phyloP scores from a whole-genome alignment of 768 basidiomycete genomes.

The Trametes cinnabarina region DNA sequence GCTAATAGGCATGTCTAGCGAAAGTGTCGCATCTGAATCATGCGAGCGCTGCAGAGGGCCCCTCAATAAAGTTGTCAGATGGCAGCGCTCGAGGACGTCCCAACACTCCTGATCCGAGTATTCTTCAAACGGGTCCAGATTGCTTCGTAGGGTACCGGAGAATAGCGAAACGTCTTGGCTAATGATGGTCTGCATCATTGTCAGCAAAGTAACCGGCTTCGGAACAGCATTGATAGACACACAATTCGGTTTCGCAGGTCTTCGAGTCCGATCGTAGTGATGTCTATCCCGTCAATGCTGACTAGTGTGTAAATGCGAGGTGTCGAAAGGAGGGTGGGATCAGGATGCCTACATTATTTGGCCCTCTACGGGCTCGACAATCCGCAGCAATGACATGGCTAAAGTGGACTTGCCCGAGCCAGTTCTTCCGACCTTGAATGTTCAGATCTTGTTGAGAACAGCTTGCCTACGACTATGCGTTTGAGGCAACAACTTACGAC shows the following conservation, averaged over 20 bases:
- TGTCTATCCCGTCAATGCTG: constrained; percentile 71
- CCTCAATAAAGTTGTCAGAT: constrained; percentile 47
- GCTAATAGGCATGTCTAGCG: constrained; percentile 62
- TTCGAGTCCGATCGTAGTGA: constrained; percentile 63
- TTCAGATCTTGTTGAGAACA: too few relatives aligned
- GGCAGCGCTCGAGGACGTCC: constrained; percentile 65
- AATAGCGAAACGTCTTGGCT: constrained; percentile 77
- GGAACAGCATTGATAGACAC: not conserved
- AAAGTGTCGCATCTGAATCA: constrained; percentile 15
- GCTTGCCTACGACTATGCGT: not conserved
- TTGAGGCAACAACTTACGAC: constrained; percentile 41
- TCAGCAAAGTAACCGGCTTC: not conserved
- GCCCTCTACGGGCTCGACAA: constrained; percentile 58
- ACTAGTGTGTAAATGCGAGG: not conserved
- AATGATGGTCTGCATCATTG: constrained; percentile 56
- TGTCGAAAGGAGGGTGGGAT: not conserved
- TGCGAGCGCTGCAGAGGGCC: constrained; percentile 9
- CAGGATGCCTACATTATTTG: constrained; percentile 46
- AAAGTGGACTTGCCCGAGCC: constrained; percentile 47
- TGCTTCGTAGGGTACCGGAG: constrained; percentile 68
- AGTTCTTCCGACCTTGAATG: constrained; percentile 59
- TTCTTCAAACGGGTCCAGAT: constrained; percentile 65
- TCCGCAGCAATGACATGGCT: constrained; percentile 44
- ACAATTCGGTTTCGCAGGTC: constrained; percentile 65
- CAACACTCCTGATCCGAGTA: constrained; percentile 60